Evolutionary conservation across 2,329 filamentous ascomycete species (phyloP).

Genomic region (Neurospora sp.): DNA sequence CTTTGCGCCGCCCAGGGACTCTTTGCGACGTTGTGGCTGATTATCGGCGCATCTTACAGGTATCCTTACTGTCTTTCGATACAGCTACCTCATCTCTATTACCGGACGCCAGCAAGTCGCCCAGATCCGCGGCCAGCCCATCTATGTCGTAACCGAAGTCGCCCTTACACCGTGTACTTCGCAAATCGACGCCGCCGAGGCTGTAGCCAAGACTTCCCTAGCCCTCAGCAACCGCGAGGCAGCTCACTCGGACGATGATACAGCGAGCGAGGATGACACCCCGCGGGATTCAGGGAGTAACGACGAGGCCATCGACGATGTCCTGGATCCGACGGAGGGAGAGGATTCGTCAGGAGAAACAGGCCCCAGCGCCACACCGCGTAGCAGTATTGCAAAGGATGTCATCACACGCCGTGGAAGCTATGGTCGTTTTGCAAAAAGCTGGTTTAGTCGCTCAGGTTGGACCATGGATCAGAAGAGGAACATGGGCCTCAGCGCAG

Average conservation of each 20-base stretch:
- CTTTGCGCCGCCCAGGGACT: neutral
- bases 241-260: conserved; percentile 21
- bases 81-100: conserved; percentile 79
- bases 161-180: conserved; percentile 81
- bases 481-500: conserved; percentile 56
- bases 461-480: conserved; percentile 66
- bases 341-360: conserved; percentile 18
- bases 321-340: conserved; percentile 24
- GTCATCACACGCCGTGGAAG: conserved; percentile 74
- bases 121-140: conserved; percentile 66
- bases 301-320: conserved; percentile 35
- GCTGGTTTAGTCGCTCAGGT: conserved; percentile 81
- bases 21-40: conserved; percentile 5
- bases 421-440: conserved; percentile 81
- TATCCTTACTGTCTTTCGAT: conserved; percentile 69
- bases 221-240: conserved; percentile 30
- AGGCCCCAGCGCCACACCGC: conserved; percentile 21
- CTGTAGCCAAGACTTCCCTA: conserved; percentile 52
- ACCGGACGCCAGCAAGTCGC: conserved; percentile 81
- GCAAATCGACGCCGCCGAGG: conserved; percentile 60
- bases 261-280: conserved; percentile 39
- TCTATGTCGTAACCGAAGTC: conserved; percentile 84
- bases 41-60: conserved; percentile 40
- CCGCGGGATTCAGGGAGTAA: conserved; percentile 21
- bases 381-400: conserved; percentile 70